Base-by-base conservation (phyloP, 768 basidiomycete species). In the Rhodocollybia butyracea region DNA sequence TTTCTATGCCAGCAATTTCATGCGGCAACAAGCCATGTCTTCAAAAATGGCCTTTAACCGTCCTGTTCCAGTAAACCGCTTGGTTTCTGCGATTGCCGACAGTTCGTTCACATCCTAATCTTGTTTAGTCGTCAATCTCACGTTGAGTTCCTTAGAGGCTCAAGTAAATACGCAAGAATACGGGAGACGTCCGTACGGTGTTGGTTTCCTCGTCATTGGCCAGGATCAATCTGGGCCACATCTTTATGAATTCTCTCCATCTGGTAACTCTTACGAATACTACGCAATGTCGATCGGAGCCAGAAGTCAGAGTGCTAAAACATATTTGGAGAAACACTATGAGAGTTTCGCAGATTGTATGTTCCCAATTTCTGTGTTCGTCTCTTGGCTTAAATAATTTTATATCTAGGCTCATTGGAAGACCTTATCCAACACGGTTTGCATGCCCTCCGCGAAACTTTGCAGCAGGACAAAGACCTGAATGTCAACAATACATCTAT, bases 151-250 rank as follows among this genome's bases (percentile, higher is more conserved):
- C 22, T 65, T 68, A 96, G 96, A 95, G 83, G 96, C 97, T 0
- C 97, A 99, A 71, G 89, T 94, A 34, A 99, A 98, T 72, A 99
- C 97, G 2, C 96, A 98, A 74, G 92, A 97, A 70, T 98, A 99
- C 68, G 97, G 97, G 55, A 84, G 92, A 60, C 82, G 97, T 54
- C 97, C 97, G 2, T 99, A 99, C 63, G 97, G 97, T 69, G 97
- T 99, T 11, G 97, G 97, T 5, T 96, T 98, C 79, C 88, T 99
- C 45, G 96, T 99, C 60, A 89, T 97, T 60, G 97, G 97, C 10
- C 84, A 89, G 64, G 97, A 98, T 71, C 89, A 95, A 65, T 85
- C 88, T n/a, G 97, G 97, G 3, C 95, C 97, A 3, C 97, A 98
- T 71, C 83, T 99, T 36, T 98, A 92, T 72, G 97, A 98, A 71